phyloP scores from a whole-genome alignment of 2,329 filamentous ascomycete species.

The Emergomyces africanus region DNA sequence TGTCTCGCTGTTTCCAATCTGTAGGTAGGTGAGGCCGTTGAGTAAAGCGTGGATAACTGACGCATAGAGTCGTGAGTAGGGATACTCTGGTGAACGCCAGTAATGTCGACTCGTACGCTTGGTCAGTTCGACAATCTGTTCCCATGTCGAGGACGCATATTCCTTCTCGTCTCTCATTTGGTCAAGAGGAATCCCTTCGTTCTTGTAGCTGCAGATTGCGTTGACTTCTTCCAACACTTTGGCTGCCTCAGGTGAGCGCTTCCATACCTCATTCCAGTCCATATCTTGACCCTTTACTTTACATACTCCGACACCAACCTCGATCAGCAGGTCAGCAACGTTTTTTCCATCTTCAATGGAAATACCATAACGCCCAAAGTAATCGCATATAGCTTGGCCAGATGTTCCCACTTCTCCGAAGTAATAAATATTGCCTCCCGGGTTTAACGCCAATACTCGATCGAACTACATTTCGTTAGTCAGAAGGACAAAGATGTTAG shows the following conservation, averaged over 20 bases:
- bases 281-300: conserved; percentile 38
- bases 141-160: conserved; percentile 47
- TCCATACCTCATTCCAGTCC: conserved; percentile 60
- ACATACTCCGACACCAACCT: conserved; percentile 43
- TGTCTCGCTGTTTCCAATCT: conserved; percentile 48
- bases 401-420: conserved; percentile 54
- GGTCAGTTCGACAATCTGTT: conserved; percentile 53
- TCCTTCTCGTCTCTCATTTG: conserved; percentile 26
- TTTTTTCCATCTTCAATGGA: conserved; percentile 48
- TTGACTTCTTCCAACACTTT: conserved; percentile 49
- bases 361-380: conserved; percentile 49
- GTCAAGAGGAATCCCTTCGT: conserved; percentile 23
- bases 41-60: conserved; percentile 55
- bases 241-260: conserved; percentile 44
- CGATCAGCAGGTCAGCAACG: conserved; percentile 48
- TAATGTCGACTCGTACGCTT: conserved; percentile 55
- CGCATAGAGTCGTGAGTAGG: conserved; percentile 60
- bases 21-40: conserved; percentile 61
- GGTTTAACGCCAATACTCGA: conserved; percentile 54
- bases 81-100: conserved; percentile 59
- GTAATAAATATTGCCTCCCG: conserved; percentile 53
- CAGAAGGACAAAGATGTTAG: neutral
- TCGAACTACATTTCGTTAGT: conserved; percentile 43
- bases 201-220: conserved; percentile 38
- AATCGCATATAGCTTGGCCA: conserved; percentile 48